phyloP scores from a whole-genome alignment of 768 basidiomycete genomes.

The Rubroboletus satanas region DNA sequence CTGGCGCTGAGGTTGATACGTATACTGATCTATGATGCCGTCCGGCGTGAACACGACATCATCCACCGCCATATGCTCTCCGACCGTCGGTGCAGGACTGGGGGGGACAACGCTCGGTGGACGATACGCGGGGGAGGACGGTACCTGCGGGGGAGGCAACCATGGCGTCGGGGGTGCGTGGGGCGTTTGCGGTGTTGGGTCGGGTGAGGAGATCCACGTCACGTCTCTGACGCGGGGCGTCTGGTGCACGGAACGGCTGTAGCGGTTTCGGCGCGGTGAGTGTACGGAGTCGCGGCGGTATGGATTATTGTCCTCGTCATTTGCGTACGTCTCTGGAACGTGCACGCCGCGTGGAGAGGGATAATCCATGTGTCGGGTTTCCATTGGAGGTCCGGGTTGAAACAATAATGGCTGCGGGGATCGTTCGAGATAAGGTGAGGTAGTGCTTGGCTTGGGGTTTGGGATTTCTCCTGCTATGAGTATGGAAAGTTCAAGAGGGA shows the following conservation, averaged over 20 bases:
- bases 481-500: background rate
- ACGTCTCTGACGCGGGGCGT: constrained; percentile 23
- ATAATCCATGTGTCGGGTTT: constrained; percentile 21
- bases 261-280: constrained; percentile 19
- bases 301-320: constrained; percentile 3
- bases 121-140: constrained; percentile 12
- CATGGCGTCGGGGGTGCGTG: constrained; percentile 2
- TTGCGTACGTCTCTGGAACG: constrained; percentile 15
- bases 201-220: constrained; percentile 22
- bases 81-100: constrained; percentile 27
- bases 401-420: background rate
- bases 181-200: constrained; percentile 13
- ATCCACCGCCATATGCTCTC: constrained; percentile 30
- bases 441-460: background rate
- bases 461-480: background rate
- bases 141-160: background rate
- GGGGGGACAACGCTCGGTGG: constrained; percentile 11
- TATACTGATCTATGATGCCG: background rate
- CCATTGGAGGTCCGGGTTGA: constrained; percentile 8
- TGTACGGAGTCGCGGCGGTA: constrained; percentile 1
- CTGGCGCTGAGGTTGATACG: constrained; percentile 7
- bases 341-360: constrained; percentile 24
- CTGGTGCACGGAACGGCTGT: constrained; percentile 17
- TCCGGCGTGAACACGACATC: constrained; percentile 6
- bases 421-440: background rate